Percentiles rank a stretch among this genome's conserved stretches.
phyloP scores from a whole-genome alignment of 495 filamentous ascomycete genomes.

The Friedmanniomyces endolithicus region DNA sequence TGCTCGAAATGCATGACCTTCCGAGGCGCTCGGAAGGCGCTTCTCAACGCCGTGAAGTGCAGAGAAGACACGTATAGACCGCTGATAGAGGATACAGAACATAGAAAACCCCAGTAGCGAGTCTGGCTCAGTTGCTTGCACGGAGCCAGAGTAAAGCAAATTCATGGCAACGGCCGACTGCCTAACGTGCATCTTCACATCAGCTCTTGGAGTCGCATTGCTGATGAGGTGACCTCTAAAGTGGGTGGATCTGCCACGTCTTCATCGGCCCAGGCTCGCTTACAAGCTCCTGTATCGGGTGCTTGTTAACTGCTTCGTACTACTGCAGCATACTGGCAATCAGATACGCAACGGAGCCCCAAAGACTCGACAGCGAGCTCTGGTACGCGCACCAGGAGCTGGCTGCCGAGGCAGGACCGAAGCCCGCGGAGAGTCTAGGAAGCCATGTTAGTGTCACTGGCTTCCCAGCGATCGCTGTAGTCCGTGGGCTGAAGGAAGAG shows the following conservation, averaged over 20 bases:
- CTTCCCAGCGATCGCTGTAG: too few relatives aligned
- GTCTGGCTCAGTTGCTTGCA: too few relatives aligned
- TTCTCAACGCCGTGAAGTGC: too few relatives aligned
- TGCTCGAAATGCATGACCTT: too few relatives aligned
- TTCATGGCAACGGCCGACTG: too few relatives aligned
- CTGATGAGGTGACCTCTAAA: neutral
- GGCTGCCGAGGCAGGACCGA: constrained; percentile 4
- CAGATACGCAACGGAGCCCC: constrained; percentile 15
- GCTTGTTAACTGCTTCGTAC: constrained; percentile 50
- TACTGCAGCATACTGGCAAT: constrained; percentile 43
- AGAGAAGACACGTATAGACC: too few relatives aligned
- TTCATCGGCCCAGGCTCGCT: constrained; percentile 1
- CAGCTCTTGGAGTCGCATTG: neutral
- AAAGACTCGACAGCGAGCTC: constrained; percentile 8
- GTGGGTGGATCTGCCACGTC: constrained; percentile 1
- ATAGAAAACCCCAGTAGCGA: too few relatives aligned
- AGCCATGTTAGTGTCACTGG: too few relatives aligned
- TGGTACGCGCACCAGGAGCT: constrained; percentile 3
- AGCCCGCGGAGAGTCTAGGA: constrained; percentile 7
- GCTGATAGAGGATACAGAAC: too few relatives aligned
- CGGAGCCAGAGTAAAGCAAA: too few relatives aligned
- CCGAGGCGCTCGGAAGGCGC: too few relatives aligned
- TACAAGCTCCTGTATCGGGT: constrained; percentile 37
- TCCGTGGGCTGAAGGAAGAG: constrained; percentile 43
- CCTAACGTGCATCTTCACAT: too few relatives aligned